Evolutionary conservation across 2,329 filamentous ascomycete species (phyloP).

Genomic region (Colletotrichum caudatum): DNA sequence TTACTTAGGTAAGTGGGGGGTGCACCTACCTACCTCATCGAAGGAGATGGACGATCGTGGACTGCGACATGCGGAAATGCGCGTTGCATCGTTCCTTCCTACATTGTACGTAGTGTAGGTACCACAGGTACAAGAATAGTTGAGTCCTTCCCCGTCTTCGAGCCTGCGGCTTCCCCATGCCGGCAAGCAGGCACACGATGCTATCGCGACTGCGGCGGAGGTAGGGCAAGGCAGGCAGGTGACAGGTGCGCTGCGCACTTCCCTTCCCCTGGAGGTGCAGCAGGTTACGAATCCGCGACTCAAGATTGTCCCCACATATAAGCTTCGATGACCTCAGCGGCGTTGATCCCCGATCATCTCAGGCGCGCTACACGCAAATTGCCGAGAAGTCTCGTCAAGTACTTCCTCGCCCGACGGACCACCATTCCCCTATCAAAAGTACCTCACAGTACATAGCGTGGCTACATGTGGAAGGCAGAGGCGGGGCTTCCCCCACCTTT

Average conservation of each 20-base stretch:
- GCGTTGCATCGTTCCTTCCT: neutral
- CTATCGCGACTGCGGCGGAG: neutral
- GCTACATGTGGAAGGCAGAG: neutral
- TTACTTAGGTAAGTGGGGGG: too few relatives aligned
- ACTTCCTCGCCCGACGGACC: rapidly evolving
- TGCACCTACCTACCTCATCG: too few relatives aligned
- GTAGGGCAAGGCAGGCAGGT: neutral
- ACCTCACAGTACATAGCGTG: too few relatives aligned
- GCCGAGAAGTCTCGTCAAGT: neutral
- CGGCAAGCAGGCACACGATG: slow-evolving; percentile 1
- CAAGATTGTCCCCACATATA: slow-evolving; percentile 10
- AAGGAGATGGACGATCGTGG: too few relatives aligned
- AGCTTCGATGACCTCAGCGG: slow-evolving; percentile 38
- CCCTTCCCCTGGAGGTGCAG: neutral
- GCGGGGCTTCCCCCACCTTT: slow-evolving; percentile 27
- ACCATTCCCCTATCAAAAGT: rapidly evolving
- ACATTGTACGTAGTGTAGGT: neutral
- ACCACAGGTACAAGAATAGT: too few relatives aligned
- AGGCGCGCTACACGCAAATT: neutral
- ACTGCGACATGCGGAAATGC: neutral
- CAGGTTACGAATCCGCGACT: slow-evolving; percentile 31
- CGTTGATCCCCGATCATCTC: slow-evolving; percentile 32
- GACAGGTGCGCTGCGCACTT: slow-evolving; percentile 6
- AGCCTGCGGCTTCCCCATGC: neutral
- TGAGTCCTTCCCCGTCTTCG: too few relatives aligned